Conservation (phyloP, 192 early-diverging fungal species). For the Phlyctochytrium arcticum region DNA sequence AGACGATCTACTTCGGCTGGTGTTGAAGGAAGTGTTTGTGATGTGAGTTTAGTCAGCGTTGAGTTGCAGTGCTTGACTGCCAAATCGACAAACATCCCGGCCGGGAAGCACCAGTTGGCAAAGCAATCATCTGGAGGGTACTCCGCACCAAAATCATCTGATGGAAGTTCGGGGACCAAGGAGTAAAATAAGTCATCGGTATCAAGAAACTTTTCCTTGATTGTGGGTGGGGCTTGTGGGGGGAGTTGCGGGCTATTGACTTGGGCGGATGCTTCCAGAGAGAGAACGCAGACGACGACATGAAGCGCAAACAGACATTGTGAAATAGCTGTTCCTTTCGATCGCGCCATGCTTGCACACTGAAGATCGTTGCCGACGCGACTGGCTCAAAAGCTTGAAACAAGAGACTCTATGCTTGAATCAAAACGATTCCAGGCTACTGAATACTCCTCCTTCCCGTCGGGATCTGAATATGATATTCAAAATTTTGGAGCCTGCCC, state of each 20-base stretch:
- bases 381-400: too few relatives aligned
- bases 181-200: constrained; percentile 4
- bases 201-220: constrained; percentile 4
- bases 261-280: too few relatives aligned
- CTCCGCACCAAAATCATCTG: background rate
- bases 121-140: constrained; percentile 14
- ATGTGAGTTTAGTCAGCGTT: background rate
- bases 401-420: too few relatives aligned
- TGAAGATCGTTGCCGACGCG: too few relatives aligned
- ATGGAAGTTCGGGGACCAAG: background rate
- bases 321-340: too few relatives aligned
- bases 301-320: too few relatives aligned
- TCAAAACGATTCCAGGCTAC: too few relatives aligned
- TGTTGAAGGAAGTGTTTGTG: background rate
- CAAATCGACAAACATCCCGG: constrained; percentile 15
- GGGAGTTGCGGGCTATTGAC: background rate
- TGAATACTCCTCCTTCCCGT: too few relatives aligned
- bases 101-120: constrained; percentile 20
- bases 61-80: constrained; percentile 16
- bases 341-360: too few relatives aligned
- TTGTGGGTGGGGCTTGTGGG: background rate
- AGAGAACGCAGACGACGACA: too few relatives aligned
- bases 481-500: too few relatives aligned
- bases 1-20: constrained; percentile 1
- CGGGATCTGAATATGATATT: too few relatives aligned